Evolutionary conservation across 2,329 filamentous ascomycete species (phyloP).

Genomic region (Albophoma yamanashiensis): DNA sequence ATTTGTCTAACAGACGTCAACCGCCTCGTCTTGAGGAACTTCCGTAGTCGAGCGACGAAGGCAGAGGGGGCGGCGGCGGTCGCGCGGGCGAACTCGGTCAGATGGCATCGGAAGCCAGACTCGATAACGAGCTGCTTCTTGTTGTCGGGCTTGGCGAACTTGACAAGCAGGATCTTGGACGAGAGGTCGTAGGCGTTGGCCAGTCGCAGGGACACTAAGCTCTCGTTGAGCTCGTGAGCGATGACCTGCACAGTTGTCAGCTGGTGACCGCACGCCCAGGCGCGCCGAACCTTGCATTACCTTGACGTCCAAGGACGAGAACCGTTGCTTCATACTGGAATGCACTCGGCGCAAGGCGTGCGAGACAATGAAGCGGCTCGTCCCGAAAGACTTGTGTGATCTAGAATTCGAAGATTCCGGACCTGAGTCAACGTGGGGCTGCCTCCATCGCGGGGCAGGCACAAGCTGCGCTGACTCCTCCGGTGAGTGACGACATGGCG

Average conservation of each 20-base stretch:
- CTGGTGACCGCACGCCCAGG: background rate
- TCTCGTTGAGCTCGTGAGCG: slow-evolving; percentile 77
- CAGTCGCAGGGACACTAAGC: slow-evolving; percentile 68
- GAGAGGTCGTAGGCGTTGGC: slow-evolving; percentile 95
- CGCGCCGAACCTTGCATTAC: slow-evolving; percentile 21
- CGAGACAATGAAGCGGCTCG: background rate
- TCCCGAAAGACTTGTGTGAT: background rate
- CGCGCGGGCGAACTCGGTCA: slow-evolving; percentile 82
- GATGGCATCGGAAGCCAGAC: slow-evolving; percentile 89
- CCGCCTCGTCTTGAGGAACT: slow-evolving; percentile 76
- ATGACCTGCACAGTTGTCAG: slow-evolving; percentile 55
- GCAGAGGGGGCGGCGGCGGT: slow-evolving; percentile 74
- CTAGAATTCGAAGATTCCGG: background rate
- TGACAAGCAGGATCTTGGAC: slow-evolving; percentile 88
- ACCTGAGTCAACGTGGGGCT: slow-evolving; percentile 4
- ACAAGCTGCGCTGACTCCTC: background rate
- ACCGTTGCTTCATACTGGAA: slow-evolving; percentile 62
- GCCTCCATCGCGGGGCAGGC: slow-evolving; percentile 5
- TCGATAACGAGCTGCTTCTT: slow-evolving; percentile 89
- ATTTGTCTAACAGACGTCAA: slow-evolving; percentile 75
- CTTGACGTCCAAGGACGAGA: slow-evolving; percentile 71
- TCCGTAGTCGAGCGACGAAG: slow-evolving; percentile 79
- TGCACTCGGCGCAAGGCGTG: background rate
- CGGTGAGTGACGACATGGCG: slow-evolving; percentile 3
- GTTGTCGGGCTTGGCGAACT: slow-evolving; percentile 81